phyloP scores from a whole-genome alignment of 331 rosid species.

The Cydonia oblonga region DNA sequence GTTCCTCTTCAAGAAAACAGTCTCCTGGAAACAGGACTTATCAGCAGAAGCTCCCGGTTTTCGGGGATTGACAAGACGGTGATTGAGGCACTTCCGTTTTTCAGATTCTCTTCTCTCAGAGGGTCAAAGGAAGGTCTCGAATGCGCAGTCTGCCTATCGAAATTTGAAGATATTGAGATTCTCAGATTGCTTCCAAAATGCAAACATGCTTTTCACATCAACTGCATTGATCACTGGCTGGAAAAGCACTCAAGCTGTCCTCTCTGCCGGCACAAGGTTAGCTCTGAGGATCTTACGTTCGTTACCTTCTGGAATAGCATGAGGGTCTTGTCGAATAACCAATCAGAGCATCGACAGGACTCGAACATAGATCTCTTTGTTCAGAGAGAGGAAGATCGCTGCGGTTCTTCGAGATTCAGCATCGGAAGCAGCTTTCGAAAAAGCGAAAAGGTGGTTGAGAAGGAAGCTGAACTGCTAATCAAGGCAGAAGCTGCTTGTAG shows the following conservation, averaged over 20 bases:
- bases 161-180: conserved; percentile 75
- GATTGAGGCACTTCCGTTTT: conserved; percentile 83
- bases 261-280: conserved; percentile 65
- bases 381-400: conserved; percentile 59
- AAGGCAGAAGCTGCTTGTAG: conserved; percentile 3
- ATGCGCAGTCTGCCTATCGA: conserved; percentile 77
- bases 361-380: conserved; percentile 70
- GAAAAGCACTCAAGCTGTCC: conserved; percentile 91
- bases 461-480: conserved; percentile 28
- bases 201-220: conserved; percentile 45
- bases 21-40: conserved; percentile 6
- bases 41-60: conserved; percentile 47
- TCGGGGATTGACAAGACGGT: conserved; percentile 74
- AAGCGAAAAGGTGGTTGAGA: conserved; percentile 10
- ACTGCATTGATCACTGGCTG: conserved; percentile 88
- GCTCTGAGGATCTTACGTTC: conserved; percentile 47
- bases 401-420: conserved; percentile 67
- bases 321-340: conserved; percentile 37
- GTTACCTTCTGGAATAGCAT: conserved; percentile 47
- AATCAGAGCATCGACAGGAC: conserved; percentile 41
- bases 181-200: conserved; percentile 46
- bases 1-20: conserved; percentile 4
- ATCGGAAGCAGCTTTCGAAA: conserved; percentile 82
- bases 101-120: conserved; percentile 70
- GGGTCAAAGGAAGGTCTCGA: conserved; percentile 84